Conservation (phyloP, 768 basidiomycete species). For the Pholiota conissans region DNA sequence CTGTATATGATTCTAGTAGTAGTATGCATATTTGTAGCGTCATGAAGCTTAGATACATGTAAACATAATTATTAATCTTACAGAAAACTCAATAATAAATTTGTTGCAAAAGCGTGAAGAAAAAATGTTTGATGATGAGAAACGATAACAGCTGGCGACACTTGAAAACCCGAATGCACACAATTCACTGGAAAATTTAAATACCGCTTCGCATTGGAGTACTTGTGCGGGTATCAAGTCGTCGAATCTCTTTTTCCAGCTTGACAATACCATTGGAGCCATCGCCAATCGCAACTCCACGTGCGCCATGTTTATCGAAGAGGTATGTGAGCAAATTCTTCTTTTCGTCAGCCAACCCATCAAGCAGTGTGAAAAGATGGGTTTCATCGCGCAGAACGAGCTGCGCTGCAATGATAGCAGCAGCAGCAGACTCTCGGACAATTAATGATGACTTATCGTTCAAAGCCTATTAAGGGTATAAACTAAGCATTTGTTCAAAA, state of each 20-base stretch:
- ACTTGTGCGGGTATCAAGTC: constrained; percentile 77
- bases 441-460: constrained; percentile 74
- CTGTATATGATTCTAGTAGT: no score
- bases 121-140: no score
- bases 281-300: constrained; percentile 42
- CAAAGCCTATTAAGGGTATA: constrained; percentile 48
- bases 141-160: no score
- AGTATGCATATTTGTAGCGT: not conserved
- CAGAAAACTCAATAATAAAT: not conserved
- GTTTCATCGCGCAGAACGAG: constrained; percentile 81
- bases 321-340: constrained; percentile 88
- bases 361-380: constrained; percentile 77
- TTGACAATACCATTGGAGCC: constrained; percentile 60
- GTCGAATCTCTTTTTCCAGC: constrained; percentile 77
- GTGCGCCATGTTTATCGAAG: constrained; percentile 83
- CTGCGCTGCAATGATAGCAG: constrained; percentile 81
- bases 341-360: constrained; percentile 85
- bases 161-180: no score
- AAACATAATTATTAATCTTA: not conserved
- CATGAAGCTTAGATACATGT: not conserved
- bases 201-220: constrained; percentile 53
- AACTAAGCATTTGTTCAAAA: not conserved
- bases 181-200: no score
- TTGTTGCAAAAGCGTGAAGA: not conserved
- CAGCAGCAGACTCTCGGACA: constrained; percentile 82